phyloP scores from a whole-genome alignment of 108 stramenopile genomes.

The Skeletonema potamos region DNA sequence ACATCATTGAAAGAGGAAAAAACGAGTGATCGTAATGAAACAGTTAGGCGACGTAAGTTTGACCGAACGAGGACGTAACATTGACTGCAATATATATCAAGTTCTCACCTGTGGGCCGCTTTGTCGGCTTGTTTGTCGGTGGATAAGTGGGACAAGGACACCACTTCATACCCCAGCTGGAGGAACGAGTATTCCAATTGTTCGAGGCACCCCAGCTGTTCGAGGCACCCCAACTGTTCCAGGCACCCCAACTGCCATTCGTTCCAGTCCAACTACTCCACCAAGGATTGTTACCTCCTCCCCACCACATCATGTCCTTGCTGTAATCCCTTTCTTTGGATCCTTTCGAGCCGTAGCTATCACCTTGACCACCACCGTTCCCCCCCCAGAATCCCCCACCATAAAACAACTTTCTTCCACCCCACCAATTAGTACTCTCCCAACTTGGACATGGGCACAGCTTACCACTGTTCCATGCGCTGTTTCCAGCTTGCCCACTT shows the following conservation, averaged over 20 bases:
- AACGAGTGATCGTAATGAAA: no score
- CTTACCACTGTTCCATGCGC: background rate
- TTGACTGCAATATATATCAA: background rate
- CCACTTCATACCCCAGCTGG: background rate
- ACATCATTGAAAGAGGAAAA: no score
- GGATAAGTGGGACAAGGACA: background rate
- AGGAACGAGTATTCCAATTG: no score
- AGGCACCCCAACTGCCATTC: background rate
- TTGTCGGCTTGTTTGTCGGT: background rate
- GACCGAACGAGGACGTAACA: background rate
- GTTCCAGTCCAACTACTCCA: background rate
- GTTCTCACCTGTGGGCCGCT: background rate
- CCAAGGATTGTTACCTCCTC: background rate
- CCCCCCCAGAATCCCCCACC: background rate
- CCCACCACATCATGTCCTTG: background rate
- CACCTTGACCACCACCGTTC: background rate
- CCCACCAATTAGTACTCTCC: background rate
- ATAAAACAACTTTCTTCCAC: background rate
- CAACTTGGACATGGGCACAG: background rate
- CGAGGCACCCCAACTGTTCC: background rate
- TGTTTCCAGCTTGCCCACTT: no score
- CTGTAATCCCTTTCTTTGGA: background rate
- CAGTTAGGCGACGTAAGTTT: background rate
- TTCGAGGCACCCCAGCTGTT: background rate
- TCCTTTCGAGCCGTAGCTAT: no score